Conservation (phyloP, 1,284 basidiomycete genomes). For the Fomitiporia mediterranea region DNA sequence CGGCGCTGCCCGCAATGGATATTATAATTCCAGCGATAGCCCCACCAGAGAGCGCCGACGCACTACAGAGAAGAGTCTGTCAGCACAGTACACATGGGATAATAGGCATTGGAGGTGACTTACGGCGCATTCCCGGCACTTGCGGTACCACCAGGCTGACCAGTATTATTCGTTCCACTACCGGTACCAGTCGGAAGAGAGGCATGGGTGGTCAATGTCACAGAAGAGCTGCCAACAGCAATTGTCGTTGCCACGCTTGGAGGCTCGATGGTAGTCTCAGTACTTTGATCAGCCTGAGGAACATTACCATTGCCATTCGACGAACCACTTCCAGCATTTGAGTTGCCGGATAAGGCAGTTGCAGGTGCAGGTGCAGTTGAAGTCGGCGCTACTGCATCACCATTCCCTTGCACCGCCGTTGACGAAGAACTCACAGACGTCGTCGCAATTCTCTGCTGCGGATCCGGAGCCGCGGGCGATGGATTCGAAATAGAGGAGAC, state of each 20-base stretch:
- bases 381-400: neutral
- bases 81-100: neutral
- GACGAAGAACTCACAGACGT: neutral
- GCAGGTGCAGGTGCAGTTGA: neutral
- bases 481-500: neutral
- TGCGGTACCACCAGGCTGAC: too few relatives aligned
- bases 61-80: neutral
- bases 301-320: neutral
- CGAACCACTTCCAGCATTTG: neutral
- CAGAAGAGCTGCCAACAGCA: neutral
- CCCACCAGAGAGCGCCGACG: neutral
- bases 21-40: conserved; percentile 5
- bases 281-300: neutral
- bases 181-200: neutral
- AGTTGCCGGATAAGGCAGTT: neutral
- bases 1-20: neutral
- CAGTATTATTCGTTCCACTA: neutral
- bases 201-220: too few relatives aligned
- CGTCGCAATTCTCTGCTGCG: neutral
- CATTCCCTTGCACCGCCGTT: neutral
- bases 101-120: neutral
- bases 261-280: neutral
- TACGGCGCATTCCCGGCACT: too few relatives aligned
- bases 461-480: neutral
- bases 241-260: neutral